Evolutionary conservation across 2,329 filamentous ascomycete genomes (phyloP).

Genomic region (Penicillium sp.): DNA sequence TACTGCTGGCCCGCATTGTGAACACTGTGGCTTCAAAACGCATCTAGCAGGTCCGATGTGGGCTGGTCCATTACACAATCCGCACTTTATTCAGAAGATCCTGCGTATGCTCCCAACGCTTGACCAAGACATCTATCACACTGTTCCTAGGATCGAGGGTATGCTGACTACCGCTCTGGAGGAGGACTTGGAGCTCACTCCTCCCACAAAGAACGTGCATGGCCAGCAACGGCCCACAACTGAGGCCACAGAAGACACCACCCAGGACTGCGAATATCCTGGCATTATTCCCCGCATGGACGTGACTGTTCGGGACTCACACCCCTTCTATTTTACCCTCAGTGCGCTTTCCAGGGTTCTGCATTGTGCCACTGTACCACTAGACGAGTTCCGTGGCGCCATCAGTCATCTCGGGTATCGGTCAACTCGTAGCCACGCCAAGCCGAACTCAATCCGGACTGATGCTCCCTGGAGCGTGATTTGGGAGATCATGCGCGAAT

Average conservation of each 20-base stretch:
- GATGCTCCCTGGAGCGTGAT: slow-evolving; percentile 84
- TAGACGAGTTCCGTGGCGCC: slow-evolving; percentile 73
- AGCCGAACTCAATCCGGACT: slow-evolving; percentile 84
- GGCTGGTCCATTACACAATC: slow-evolving; percentile 78
- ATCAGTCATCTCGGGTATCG: slow-evolving; percentile 73
- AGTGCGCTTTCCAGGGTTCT: slow-evolving; percentile 68
- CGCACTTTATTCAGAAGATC: slow-evolving; percentile 72
- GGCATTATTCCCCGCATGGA: slow-evolving; percentile 47
- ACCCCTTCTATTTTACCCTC: slow-evolving; percentile 83
- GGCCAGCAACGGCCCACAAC: no score
- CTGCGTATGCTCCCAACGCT: slow-evolving; percentile 64
- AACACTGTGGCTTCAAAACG: slow-evolving; percentile 79
- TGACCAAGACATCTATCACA: slow-evolving; percentile 68
- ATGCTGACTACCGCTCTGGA: slow-evolving; percentile 88
- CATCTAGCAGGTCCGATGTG: slow-evolving; percentile 95
- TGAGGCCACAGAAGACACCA: slow-evolving; percentile 10
- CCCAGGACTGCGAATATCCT: slow-evolving; percentile 15
- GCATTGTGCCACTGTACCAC: slow-evolving; percentile 72
- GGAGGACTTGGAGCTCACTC: slow-evolving; percentile 49
- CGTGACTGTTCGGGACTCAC: slow-evolving; percentile 61
- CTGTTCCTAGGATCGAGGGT: slow-evolving; percentile 73
- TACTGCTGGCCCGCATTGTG: slow-evolving; percentile 59
- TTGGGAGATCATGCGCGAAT: slow-evolving; percentile 92
- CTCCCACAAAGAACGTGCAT: slow-evolving; percentile 3
- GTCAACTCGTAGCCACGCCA: slow-evolving; percentile 80